Evolutionary conservation across 2,329 filamentous ascomycete species (phyloP).

Genomic region (Bipolaris bicolor): DNA sequence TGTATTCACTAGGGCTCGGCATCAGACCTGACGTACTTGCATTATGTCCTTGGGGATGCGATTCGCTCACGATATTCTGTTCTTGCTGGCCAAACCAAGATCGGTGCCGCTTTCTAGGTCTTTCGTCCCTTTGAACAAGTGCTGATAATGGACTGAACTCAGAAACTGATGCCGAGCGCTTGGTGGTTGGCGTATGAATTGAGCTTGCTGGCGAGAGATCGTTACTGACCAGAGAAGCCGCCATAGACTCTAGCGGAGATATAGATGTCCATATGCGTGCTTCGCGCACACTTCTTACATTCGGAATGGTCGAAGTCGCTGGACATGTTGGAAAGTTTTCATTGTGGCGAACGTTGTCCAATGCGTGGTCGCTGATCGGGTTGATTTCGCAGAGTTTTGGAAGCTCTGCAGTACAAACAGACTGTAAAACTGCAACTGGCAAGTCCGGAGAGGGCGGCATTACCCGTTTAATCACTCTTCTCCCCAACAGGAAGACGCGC

Average conservation of each 20-base stretch:
- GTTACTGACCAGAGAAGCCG: background rate
- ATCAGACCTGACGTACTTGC: too few relatives aligned
- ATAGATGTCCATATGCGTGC: background rate
- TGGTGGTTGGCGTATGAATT: background rate
- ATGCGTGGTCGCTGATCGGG: background rate
- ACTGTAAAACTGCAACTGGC: background rate
- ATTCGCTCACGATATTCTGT: too few relatives aligned
- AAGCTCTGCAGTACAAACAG: background rate
- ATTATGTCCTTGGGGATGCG: too few relatives aligned
- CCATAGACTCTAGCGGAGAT: background rate
- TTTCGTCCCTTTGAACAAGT: too few relatives aligned
- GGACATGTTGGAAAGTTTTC: background rate
- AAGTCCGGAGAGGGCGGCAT: background rate
- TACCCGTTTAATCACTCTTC: background rate
- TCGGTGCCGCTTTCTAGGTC: too few relatives aligned
- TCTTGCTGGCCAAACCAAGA: too few relatives aligned
- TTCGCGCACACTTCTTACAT: background rate
- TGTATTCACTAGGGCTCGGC: too few relatives aligned
- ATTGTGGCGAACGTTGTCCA: background rate
- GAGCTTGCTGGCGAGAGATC: background rate
- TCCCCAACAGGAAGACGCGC: conserved; percentile 6
- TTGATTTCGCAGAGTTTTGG: background rate
- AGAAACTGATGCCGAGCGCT: background rate
- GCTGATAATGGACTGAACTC: too few relatives aligned
- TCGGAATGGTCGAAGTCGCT: background rate